Percentiles rank a stretch among this genome's conserved stretches.
Evolutionary conservation across 257 asterid genomes (phyloP).

Genomic region (Rehmannia glutinosa): DNA sequence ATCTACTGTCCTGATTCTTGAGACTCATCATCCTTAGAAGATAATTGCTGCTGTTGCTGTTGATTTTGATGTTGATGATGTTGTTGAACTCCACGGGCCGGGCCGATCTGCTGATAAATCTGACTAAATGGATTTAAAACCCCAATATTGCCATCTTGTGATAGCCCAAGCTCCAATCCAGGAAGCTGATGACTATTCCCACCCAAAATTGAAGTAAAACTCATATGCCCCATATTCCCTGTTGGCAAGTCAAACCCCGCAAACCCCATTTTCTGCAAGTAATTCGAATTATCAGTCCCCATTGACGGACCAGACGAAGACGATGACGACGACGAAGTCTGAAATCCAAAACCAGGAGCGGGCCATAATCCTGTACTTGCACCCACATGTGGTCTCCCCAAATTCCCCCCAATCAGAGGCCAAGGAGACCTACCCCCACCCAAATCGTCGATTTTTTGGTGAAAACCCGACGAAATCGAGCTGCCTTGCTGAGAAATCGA

Average conservation of each 20-base stretch:
- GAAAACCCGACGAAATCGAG: slow-evolving; percentile 47
- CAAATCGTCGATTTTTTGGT: slow-evolving; percentile 43
- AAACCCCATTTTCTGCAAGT: slow-evolving; percentile 49
- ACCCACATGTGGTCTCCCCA: slow-evolving; percentile 44
- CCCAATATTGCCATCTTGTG: slow-evolving; percentile 66
- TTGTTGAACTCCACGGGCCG: slow-evolving; percentile 32
- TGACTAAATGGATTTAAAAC: slow-evolving; percentile 46
- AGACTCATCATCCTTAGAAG: slow-evolving; percentile 53
- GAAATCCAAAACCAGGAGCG: slow-evolving; percentile 42
- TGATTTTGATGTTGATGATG: slow-evolving; percentile 23
- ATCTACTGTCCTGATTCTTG: slow-evolving; percentile 51
- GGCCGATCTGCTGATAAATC: slow-evolving; percentile 62
- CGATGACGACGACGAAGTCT: slow-evolving; percentile 35
- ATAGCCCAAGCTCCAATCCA: slow-evolving; percentile 68
- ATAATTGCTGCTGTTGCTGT: slow-evolving; percentile 31
- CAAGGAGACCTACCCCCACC: slow-evolving; percentile 49
- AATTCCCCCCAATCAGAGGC: slow-evolving; percentile 46
- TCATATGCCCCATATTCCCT: slow-evolving; percentile 42
- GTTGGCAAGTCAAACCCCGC: slow-evolving; percentile 54
- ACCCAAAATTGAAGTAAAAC: slow-evolving; percentile 59
- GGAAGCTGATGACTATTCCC: slow-evolving; percentile 44
- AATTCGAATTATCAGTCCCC: slow-evolving; percentile 39
- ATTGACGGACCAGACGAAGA: slow-evolving; percentile 41
- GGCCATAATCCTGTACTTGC: slow-evolving; percentile 49
- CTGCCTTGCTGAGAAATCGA: slow-evolving; percentile 39